Evolutionary conservation across 31 red algal species (phyloP).

Genomic region (Porphyra umbilicalis): DNA sequence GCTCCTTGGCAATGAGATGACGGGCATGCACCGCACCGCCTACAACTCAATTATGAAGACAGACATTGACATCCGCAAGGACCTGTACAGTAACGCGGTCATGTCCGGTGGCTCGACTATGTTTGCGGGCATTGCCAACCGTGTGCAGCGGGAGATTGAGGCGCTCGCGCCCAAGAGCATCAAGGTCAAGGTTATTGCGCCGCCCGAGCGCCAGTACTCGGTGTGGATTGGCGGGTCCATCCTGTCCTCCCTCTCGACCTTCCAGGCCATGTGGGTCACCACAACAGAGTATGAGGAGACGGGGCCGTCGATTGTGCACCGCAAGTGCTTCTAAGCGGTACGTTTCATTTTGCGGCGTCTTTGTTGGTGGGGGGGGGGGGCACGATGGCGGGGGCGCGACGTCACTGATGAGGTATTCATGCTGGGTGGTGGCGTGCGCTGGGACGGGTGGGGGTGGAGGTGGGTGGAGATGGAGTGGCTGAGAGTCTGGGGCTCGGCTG

Average conservation of each 20-base stretch:
- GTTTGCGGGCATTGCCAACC: slow-evolving; percentile 63
- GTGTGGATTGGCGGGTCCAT: slow-evolving; percentile 95
- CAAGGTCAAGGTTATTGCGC: slow-evolving; percentile 90
- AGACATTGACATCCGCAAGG: slow-evolving; percentile 83
- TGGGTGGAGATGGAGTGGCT: too few relatives aligned
- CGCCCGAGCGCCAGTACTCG: slow-evolving; percentile 84
- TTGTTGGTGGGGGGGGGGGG: too few relatives aligned
- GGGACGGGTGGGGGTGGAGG: too few relatives aligned
- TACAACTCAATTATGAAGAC: slow-evolving; percentile 70
- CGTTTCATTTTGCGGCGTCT: too few relatives aligned
- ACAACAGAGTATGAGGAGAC: slow-evolving; percentile 68
- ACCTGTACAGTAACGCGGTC: slow-evolving; percentile 76
- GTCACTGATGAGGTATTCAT: too few relatives aligned
- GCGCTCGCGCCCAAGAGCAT: slow-evolving; percentile 50
- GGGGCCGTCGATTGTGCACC: slow-evolving; percentile 72
- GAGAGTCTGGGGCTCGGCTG: too few relatives aligned
- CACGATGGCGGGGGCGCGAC: too few relatives aligned
- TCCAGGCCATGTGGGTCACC: slow-evolving; percentile 82
- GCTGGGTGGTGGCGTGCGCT: too few relatives aligned
- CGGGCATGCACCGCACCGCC: slow-evolving; percentile 51
- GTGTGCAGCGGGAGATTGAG: slow-evolving; percentile 61
- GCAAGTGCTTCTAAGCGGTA: slow-evolving; percentile 70
- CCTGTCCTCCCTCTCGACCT: slow-evolving; percentile 68
- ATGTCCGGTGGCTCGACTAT: slow-evolving; percentile 86
- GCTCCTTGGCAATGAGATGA: slow-evolving; percentile 54